These are phyloP conservation scores for Colletotrichum sp. DNA, from an alignment of 2,329 filamentous ascomycete species.

Conservation along the genomic window DNA sequence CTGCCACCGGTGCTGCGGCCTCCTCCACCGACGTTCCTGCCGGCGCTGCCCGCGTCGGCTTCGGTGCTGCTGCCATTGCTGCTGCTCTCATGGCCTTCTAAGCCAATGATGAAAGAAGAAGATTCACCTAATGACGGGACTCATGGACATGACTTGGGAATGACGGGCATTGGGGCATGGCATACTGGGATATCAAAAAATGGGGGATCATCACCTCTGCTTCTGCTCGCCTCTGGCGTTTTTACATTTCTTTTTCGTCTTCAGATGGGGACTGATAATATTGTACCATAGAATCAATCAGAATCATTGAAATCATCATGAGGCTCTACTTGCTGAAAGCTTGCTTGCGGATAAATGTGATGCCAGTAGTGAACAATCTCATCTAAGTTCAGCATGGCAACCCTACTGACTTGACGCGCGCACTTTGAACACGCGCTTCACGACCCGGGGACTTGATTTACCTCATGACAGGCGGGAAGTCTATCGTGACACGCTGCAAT, in stretches of 20 bases:
- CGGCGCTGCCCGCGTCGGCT: conserved; percentile 2
- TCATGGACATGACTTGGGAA: neutral
- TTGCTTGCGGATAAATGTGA: neutral
- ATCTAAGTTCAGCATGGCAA: accelerated
- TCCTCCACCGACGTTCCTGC: conserved; percentile 16
- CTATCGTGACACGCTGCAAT: neutral
- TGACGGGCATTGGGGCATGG: neutral
- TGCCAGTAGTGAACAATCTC: accelerated
- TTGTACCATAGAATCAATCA: neutral
- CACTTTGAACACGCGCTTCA: neutral
- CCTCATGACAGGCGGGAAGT: neutral
- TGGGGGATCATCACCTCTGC: neutral
- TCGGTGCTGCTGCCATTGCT: conserved; percentile 13
- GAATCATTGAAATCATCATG: neutral
- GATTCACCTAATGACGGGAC: neutral
- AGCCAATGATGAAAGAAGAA: neutral
- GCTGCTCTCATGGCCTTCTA: conserved; percentile 18
- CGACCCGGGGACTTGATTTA: neutral
- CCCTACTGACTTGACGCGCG: neutral
- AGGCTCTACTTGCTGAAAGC: accelerated
- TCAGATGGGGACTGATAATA: neutral
- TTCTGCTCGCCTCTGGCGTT: neutral
- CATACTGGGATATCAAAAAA: neutral
- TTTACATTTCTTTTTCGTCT: neutral
- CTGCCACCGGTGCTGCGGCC: conserved; percentile 20